These are phyloP conservation scores for Leccinum disarticulatum DNA, from an alignment of 768 basidiomycete species.

Conservation along the genomic window DNA sequence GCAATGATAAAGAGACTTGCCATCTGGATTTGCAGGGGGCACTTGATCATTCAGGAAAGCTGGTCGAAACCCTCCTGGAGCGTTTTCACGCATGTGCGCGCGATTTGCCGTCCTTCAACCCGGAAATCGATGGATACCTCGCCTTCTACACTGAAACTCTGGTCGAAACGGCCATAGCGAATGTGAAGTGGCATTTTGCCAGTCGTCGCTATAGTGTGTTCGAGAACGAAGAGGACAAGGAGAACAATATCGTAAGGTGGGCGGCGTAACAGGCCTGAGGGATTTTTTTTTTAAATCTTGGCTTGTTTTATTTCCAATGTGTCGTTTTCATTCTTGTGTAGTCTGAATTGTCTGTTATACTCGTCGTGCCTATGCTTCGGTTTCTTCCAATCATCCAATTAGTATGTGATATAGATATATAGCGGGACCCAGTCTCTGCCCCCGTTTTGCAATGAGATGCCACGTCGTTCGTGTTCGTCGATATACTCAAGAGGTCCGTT, in stretches of 20 bases:
- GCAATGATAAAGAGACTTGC: neutral
- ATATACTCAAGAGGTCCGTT: too few species aligned
- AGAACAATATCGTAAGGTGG: neutral
- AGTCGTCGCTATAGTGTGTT: neutral
- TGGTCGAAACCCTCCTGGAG: neutral
- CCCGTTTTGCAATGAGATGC: too few species aligned
- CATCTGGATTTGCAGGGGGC: neutral
- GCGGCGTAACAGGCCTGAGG: neutral
- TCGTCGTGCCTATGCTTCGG: too few species aligned
- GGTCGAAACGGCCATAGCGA: neutral
- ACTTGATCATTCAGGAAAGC: neutral
- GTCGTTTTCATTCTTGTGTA: too few species aligned
- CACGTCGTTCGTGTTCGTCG: too few species aligned
- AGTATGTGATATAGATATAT: too few species aligned
- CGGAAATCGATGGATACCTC: neutral
- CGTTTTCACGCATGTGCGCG: neutral
- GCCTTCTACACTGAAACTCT: neutral
- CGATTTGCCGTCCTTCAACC: neutral
- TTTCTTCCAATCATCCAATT: too few species aligned
- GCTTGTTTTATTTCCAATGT: neutral
- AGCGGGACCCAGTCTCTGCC: too few species aligned
- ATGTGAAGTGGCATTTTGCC: neutral
- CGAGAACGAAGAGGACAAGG: neutral
- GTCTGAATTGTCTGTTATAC: too few species aligned
- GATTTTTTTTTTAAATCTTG: too few species aligned